These are phyloP conservation scores for Wallacemonas sp. DNA, from an alignment of 208 protist species.

Conservation along the genomic window DNA sequence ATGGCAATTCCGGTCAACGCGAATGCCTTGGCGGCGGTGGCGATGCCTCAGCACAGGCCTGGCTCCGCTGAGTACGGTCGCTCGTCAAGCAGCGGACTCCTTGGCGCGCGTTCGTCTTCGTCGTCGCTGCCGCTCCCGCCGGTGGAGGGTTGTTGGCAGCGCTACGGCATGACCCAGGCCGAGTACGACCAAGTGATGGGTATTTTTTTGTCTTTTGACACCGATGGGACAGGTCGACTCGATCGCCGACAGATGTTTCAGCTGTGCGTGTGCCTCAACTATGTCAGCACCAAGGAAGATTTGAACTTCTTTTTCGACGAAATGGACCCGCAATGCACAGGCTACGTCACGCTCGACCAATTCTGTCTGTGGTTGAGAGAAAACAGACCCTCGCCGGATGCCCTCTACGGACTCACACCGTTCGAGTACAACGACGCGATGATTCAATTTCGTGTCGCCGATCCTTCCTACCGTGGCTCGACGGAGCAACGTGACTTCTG, in stretches of 20 bases:
- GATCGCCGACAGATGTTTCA: constrained; percentile 16
- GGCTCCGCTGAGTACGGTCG: no score
- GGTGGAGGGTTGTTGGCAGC: constrained; percentile 17
- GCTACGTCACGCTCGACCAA: constrained; percentile 46
- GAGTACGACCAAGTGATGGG: constrained; percentile 57
- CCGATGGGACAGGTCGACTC: constrained; percentile 16
- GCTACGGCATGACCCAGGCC: constrained; percentile 32
- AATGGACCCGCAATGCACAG: constrained; percentile 31
- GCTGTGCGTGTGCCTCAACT: constrained; percentile 33
- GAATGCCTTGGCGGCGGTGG: no score
- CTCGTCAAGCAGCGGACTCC: neutral
- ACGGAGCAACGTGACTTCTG: constrained; percentile 23
- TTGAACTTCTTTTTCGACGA: constrained; percentile 20
- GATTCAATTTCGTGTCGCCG: constrained; percentile 34
- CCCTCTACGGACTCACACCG: constrained; percentile 32
- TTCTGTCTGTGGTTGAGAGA: constrained; percentile 26
- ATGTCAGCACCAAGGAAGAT: constrained; percentile 20
- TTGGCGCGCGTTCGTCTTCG: neutral
- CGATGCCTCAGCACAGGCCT: no score
- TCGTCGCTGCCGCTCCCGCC: neutral
- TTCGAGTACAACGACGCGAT: constrained; percentile 43
- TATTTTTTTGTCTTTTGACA: constrained; percentile 42
- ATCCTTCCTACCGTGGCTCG: constrained; percentile 17
- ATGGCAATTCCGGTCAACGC: no score
- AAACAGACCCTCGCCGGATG: constrained; percentile 27